Base-by-base conservation (phyloP, 2,329 filamentous ascomycete species). In the Raffaelea deltoideospora region DNA sequence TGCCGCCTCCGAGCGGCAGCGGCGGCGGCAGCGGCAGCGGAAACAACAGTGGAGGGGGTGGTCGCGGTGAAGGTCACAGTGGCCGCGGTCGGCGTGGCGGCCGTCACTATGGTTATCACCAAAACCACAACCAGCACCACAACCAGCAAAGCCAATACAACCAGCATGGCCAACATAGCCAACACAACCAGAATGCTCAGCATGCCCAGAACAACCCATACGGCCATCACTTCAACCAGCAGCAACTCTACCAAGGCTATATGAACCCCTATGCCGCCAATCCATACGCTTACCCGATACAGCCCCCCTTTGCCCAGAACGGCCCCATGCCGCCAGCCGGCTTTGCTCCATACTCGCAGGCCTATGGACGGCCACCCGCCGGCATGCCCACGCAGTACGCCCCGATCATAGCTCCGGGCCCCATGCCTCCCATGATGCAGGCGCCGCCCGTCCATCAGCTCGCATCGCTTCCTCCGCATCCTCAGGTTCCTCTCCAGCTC, bases 241-340 rank as follows among this genome's bases (percentile, higher is more conserved):
- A 50, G 45, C 43, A 37, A 31, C 49, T 72, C 57, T 72, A 72
- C 50, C 56, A 59, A 41, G 53, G 52, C 47, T 72, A 70, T 51
- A 61, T 65, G 52, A 53, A 58, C 48, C 58, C 62, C 7, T 75
- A 74, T 50, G 54, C 58, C 49, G 50, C 50, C 45, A 33, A 39
- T 19, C 47, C 56, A 45, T 72, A 69, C 18, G 44, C 28, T 49
- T 68, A 65, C 23, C 69, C 65, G 46, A 66, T 76, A 55, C 64
- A 70, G 39, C 67, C 69, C 43, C 72, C 60, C 34, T 72, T 79
- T n/a, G 22, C 29, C 48, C 75, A 73, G 49, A 64, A 59, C 44
- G 58, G 55, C 14, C 58, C 50, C 11, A 15, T n/a, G 31, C 62
- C 71, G 48, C 52, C 57, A 7, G 44, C 44, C 17, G 58, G 56